Evolutionary conservation across 495 filamentous ascomycete species (phyloP), one percentile per base, ranked within the genome.

Genomic region (Xylaria intraflava): DNA sequence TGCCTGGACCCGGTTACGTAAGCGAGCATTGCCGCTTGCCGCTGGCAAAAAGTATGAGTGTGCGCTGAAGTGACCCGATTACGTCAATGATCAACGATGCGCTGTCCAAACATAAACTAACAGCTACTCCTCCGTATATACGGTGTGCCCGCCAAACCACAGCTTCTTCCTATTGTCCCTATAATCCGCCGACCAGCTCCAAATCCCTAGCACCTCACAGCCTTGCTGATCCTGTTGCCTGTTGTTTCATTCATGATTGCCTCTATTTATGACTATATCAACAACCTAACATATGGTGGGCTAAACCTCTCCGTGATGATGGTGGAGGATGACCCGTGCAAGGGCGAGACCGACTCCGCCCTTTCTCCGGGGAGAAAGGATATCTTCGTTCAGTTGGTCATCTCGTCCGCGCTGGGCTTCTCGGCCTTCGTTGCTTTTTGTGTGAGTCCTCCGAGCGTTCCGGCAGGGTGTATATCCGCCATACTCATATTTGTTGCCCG

Each of bases 351-450:
- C n/a, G n/a, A n/a, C n/a, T n/a, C n/a, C 14, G 71, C 55, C 22
- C 56, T 68, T 17, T 61, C 62, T 0, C 71, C 71, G 0, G 64
- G 64, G 17, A 57, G 33, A 40, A 73, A 65, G 35, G 72, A 78
- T 52, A 76, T 73, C 17, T 66, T 65, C 41, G 76, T 80, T 39
- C 78, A 81, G 68, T 69, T 79, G 36, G 72, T 74, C 47, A 67
- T 81, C 44, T 81, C 78, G 7, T 60, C 77, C 14, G 61, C 69
- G 6, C 56, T 80, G 9, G 78, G 78, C 31, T 36, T 75, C n/a
- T 71, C 75, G 6, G 77, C 77, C 24, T 78, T 80, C 55, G 41
- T 79, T 2, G 66, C 70, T 11, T 81, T 81, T 40, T 81, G 78
- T 56, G 76, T 81, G 62, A 57, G 76, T 26, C 5, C 36, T 8